A percentile compares a stretch with the other conserved stretches of the same genome.
These are phyloP conservation scores for Debaryomyces prosopidis DNA, from an alignment of 805 yeast species.

Conservation along the genomic window DNA sequence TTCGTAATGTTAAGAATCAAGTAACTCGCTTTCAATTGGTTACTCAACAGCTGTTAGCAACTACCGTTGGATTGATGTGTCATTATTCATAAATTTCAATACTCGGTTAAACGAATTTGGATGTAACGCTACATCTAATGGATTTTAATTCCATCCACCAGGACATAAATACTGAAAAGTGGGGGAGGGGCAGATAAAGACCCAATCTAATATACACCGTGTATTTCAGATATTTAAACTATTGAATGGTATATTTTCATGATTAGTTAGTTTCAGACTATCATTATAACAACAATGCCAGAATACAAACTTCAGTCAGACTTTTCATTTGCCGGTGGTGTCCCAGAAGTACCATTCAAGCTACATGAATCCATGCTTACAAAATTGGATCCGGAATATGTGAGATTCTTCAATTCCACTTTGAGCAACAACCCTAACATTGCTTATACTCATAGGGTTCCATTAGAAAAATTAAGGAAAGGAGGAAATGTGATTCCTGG, in stretches of 20 bases:
- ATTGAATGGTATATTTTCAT: too few relatives aligned
- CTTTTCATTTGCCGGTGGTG: slow-evolving; percentile 23
- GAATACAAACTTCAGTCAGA: slow-evolving; percentile 15
- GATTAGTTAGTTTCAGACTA: too few relatives aligned
- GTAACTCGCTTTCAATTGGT: too few relatives aligned
- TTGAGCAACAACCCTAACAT: slow-evolving; percentile 25
- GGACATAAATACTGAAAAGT: background rate
- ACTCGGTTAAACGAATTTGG: too few relatives aligned
- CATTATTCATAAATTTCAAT: too few relatives aligned
- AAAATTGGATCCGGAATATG: slow-evolving; percentile 38
- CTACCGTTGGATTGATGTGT: too few relatives aligned
- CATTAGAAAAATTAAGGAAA: slow-evolving; percentile 26
- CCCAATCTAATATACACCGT: too few relatives aligned
- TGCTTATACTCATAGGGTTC: slow-evolving; percentile 35
- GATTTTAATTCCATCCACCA: too few relatives aligned
- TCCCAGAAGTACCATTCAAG: slow-evolving; percentile 28
- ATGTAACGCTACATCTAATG: too few relatives aligned
- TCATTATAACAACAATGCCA: background rate
- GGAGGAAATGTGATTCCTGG: slow-evolving; percentile 46
- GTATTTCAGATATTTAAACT: too few relatives aligned
- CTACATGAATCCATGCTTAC: slow-evolving; percentile 27
- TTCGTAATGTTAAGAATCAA: too few relatives aligned
- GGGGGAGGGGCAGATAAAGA: slow-evolving; percentile 1
- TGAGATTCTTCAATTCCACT: slow-evolving; percentile 30
- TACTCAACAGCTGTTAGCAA: too few relatives aligned